phyloP scores from a whole-genome alignment of 2,329 filamentous ascomycete species.

The Xylaria digitata region DNA sequence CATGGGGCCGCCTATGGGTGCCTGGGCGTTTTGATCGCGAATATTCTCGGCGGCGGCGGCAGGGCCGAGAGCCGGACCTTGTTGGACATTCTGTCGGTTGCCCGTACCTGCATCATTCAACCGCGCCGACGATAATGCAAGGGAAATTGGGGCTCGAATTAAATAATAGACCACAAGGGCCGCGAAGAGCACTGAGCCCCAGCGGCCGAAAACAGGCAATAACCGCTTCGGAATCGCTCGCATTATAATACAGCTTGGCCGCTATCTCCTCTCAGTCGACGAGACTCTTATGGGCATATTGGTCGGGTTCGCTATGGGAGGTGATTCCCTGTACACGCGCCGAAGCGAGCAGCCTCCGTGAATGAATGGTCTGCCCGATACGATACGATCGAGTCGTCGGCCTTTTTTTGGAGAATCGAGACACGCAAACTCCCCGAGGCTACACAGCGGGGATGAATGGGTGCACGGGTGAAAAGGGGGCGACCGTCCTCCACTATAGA shows the following conservation, averaged over 20 bases:
- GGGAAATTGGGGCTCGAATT: constrained; percentile 46
- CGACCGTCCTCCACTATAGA: constrained; percentile 12
- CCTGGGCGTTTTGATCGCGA: constrained; percentile 41
- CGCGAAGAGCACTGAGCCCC: constrained; percentile 47
- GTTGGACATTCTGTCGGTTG: constrained; percentile 23
- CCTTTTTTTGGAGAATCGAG: constrained; percentile 18
- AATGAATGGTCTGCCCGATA: constrained; percentile 14
- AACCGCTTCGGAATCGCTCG: constrained; percentile 47
- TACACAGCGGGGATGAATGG: constrained; percentile 5
- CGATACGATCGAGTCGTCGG: constrained; percentile 32
- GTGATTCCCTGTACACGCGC: constrained; percentile 27
- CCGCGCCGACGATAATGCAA: constrained; percentile 37
- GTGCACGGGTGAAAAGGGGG: constrained; percentile 9
- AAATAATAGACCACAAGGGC: constrained; percentile 50
- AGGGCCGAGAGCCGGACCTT: constrained; percentile 23
- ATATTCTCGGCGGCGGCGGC: constrained; percentile 38
- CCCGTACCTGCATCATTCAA: constrained; percentile 19
- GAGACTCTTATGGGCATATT: constrained; percentile 45
- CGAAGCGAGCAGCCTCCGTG: constrained; percentile 24
- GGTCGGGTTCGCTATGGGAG: constrained; percentile 33
- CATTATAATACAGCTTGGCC: constrained; percentile 43
- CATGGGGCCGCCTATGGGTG: constrained; percentile 33
- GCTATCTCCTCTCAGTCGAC: constrained; percentile 43
- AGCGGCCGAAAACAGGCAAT: constrained; percentile 48
- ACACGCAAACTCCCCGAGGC: constrained; percentile 13